Evolutionary conservation across 768 basidiomycete species (phyloP).

Genomic region (Trametes gibbosa): DNA sequence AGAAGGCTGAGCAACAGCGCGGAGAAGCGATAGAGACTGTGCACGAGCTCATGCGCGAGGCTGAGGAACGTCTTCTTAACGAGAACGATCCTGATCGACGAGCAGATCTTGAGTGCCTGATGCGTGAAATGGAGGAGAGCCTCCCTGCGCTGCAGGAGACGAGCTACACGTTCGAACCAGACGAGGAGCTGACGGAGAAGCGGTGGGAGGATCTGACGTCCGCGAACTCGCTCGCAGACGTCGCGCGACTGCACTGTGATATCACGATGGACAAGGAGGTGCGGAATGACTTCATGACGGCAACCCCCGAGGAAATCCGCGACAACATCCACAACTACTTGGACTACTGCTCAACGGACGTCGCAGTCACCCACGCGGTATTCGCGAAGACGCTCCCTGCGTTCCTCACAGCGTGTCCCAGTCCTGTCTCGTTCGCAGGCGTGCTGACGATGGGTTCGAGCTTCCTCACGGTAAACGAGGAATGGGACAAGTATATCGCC

Average conservation of each 20-base stretch:
- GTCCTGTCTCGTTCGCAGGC: slow-evolving; percentile 91
- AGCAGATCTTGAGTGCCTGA: slow-evolving; percentile 39
- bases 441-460: slow-evolving; percentile 89
- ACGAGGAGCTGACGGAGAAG: slow-evolving; percentile 44
- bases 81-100: slow-evolving; percentile 40
- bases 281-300: slow-evolving; percentile 74
- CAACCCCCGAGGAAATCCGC: slow-evolving; percentile 60
- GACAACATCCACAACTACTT: slow-evolving; percentile 72
- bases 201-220: slow-evolving; percentile 95
- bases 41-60: slow-evolving; percentile 48
- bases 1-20: slow-evolving; percentile 49
- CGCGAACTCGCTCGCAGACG: slow-evolving; percentile 87
- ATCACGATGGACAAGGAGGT: slow-evolving; percentile 76
- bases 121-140: slow-evolving; percentile 40
- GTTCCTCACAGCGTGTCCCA: slow-evolving; percentile 82
- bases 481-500: slow-evolving; percentile 82
- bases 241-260: slow-evolving; percentile 85
- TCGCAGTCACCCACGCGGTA: slow-evolving; percentile 79
- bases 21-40: slow-evolving; percentile 65
- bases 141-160: slow-evolving; percentile 40
- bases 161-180: slow-evolving; percentile 36
- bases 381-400: slow-evolving; percentile 73
- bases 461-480: slow-evolving; percentile 86
- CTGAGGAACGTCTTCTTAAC: slow-evolving; percentile 32
- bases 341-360: slow-evolving; percentile 84